phyloP scores from a whole-genome alignment of 2,329 filamentous ascomycete species.

The Myrmaecium sp. region DNA sequence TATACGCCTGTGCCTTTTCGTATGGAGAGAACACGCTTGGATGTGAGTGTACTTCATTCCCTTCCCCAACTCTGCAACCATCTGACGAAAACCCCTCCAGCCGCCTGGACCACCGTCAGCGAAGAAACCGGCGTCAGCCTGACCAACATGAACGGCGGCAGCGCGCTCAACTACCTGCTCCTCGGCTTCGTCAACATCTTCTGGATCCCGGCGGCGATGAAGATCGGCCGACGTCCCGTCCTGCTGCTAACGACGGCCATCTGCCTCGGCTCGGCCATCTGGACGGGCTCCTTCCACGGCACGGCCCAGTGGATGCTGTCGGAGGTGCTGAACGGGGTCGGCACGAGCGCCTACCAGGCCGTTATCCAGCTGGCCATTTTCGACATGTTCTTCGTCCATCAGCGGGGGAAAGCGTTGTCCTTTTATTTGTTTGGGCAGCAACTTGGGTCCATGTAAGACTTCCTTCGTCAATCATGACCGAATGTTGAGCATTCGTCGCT shows the following conservation, averaged over 20 bases:
- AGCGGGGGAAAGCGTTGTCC: slow-evolving; percentile 20
- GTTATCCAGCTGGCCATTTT: slow-evolving; percentile 24
- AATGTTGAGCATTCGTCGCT: background rate
- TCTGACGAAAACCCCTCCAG: slow-evolving; percentile 4
- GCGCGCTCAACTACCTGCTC: slow-evolving; percentile 24
- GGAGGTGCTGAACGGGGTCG: slow-evolving; percentile 16
- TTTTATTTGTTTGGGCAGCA: slow-evolving; percentile 25
- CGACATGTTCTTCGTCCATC: slow-evolving; percentile 23
- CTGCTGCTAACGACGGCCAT: slow-evolving; percentile 19
- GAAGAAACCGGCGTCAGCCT: slow-evolving; percentile 21
- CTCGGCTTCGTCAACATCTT: slow-evolving; percentile 26
- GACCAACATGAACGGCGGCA: slow-evolving; percentile 25
- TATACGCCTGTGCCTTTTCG: slow-evolving; percentile 25
- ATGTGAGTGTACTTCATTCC: background rate
- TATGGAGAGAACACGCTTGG: slow-evolving; percentile 25
- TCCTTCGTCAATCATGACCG: too few relatives aligned
- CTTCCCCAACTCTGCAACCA: background rate
- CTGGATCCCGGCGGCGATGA: slow-evolving; percentile 21
- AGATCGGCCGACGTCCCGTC: slow-evolving; percentile 23
- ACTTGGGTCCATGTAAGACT: slow-evolving; percentile 18
- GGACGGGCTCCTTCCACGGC: slow-evolving; percentile 13
- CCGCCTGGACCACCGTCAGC: slow-evolving; percentile 25
- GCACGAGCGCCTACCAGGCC: slow-evolving; percentile 21
- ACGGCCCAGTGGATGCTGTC: slow-evolving; percentile 16
- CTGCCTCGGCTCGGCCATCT: slow-evolving; percentile 15